These are phyloP conservation scores for Heliamphora exappendiculata DNA, from an alignment of 148 eudicot genomes.

Conservation along the genomic window DNA sequence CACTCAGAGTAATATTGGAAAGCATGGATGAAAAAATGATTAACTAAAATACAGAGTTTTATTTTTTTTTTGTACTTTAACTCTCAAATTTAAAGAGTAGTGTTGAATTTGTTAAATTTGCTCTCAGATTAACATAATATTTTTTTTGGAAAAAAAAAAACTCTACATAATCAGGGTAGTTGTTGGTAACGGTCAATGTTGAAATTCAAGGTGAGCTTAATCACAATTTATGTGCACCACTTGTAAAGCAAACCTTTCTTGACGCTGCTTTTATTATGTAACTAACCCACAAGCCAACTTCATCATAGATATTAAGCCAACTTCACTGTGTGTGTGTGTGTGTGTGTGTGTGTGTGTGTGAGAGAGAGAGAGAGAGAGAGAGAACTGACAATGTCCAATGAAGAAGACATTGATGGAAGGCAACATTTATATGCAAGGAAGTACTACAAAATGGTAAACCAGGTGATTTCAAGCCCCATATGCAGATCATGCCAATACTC, in stretches of 20 bases:
- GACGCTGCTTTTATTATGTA: neutral
- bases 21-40: too few species aligned
- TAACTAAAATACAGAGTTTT: too few species aligned
- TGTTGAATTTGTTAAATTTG: too few species aligned
- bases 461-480: neutral
- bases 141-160: too few species aligned
- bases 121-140: too few species aligned
- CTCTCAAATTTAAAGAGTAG: too few species aligned
- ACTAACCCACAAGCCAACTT: neutral
- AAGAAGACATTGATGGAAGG: slow-evolving; percentile 6
- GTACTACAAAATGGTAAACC: slow-evolving; percentile 9
- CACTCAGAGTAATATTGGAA: too few species aligned
- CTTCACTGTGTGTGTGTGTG: neutral
- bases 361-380: neutral
- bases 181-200: neutral
- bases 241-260: neutral
- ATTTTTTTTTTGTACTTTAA: too few species aligned
- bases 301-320: neutral
- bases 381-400: neutral
- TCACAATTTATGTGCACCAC: neutral
- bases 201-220: neutral
- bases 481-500: neutral
- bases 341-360: neutral
- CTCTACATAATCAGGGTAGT: neutral
- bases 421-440: slow-evolving; percentile 7